Conservation (phyloP, 129 eudicot genomes). For the Flaveria trinervia region DNA sequence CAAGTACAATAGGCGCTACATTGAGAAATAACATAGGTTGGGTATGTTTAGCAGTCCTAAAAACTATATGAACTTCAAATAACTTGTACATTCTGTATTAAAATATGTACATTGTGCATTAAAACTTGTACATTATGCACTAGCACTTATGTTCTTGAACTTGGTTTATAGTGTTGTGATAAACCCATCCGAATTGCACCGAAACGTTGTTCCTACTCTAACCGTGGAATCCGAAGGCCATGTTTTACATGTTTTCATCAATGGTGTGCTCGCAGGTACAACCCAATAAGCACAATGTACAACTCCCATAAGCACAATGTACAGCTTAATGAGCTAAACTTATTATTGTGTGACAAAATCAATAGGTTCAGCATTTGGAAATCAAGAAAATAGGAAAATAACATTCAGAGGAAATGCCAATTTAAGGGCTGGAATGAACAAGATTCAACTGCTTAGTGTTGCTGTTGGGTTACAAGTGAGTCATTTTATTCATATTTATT, state of each 20-base stretch:
- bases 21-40: too few species aligned
- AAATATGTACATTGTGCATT: neutral
- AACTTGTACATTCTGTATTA: neutral
- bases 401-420: constrained; percentile 50
- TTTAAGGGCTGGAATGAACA: constrained; percentile 67
- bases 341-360: constrained; percentile 23
- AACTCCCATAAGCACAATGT: neutral
- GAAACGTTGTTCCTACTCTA: constrained; percentile 42
- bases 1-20: too few species aligned
- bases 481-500: constrained; percentile 8
- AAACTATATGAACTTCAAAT: constrained; percentile 35
- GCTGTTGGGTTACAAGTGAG: constrained; percentile 84
- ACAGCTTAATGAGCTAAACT: constrained; percentile 2
- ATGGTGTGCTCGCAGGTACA: constrained; percentile 61
- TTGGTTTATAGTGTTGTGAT: constrained; percentile 56
- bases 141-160: constrained; percentile 20
- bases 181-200: constrained; percentile 57
- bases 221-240: constrained; percentile 73
- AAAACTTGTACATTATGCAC: neutral
- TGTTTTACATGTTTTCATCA: constrained; percentile 69
- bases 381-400: constrained; percentile 40
- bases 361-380: constrained; percentile 79
- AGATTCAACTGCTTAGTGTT: constrained; percentile 67
- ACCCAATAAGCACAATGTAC: constrained; percentile 12
- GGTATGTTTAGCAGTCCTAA: too few species aligned